phyloP scores from a whole-genome alignment of 2,329 filamentous ascomycete species.

The Emergomyces pasteurianus region DNA sequence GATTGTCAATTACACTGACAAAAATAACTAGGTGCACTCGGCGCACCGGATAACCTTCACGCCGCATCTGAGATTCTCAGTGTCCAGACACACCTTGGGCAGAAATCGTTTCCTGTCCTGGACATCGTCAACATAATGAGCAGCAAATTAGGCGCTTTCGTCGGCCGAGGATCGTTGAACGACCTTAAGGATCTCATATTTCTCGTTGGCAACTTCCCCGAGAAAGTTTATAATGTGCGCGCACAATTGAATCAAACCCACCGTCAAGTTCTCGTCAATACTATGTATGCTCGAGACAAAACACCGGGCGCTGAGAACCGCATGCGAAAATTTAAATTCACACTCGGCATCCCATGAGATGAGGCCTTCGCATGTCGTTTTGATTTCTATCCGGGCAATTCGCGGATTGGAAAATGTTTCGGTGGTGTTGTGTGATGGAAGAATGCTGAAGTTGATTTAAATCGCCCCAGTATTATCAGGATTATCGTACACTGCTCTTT shows the following conservation, averaged over 20 bases:
- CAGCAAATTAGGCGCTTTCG: background rate
- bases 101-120: background rate
- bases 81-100: background rate
- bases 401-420: too few relatives aligned
- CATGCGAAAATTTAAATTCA: too few relatives aligned
- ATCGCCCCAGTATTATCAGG: too few relatives aligned
- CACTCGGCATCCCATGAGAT: too few relatives aligned
- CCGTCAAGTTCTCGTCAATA: background rate
- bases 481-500: too few relatives aligned
- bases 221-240: background rate
- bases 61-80: background rate
- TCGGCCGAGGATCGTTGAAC: background rate
- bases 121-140: background rate
- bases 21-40: background rate
- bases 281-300: background rate
- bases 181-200: background rate
- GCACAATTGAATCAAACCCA: background rate
- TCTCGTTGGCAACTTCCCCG: background rate
- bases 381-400: too few relatives aligned
- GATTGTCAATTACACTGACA: background rate
- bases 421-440: too few relatives aligned
- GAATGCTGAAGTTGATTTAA: too few relatives aligned
- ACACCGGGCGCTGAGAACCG: too few relatives aligned
- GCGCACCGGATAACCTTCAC: background rate
- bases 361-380: too few relatives aligned